Conservation (phyloP, 2,329 filamentous ascomycete species). For the Rutstroemia sydowiana region DNA sequence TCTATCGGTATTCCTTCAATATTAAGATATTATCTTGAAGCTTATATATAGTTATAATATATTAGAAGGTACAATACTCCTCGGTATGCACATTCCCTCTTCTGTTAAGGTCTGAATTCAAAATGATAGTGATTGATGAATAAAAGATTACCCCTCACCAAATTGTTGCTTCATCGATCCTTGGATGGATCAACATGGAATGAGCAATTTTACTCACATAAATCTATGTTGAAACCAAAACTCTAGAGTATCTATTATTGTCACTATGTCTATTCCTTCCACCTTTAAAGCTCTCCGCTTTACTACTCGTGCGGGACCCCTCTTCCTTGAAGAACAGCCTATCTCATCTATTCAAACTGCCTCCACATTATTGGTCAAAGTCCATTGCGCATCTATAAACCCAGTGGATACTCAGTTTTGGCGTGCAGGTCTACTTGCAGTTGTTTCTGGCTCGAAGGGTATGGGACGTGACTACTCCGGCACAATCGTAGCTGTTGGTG, state of each 20-base stretch:
- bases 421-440: slow-evolving; percentile 20
- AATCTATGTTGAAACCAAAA: neutral
- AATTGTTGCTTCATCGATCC: no score
- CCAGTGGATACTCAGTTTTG: slow-evolving; percentile 27
- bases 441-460: slow-evolving; percentile 26
- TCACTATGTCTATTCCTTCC: neutral
- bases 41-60: no score
- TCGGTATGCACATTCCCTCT: no score
- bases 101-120: no score
- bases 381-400: slow-evolving; percentile 27
- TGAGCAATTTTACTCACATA: neutral
- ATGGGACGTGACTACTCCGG: slow-evolving; percentile 28
- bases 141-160: no score
- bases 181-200: neutral
- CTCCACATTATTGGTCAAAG: slow-evolving; percentile 24
- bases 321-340: slow-evolving; percentile 19
- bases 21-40: no score
- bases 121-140: no score
- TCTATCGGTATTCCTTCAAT: no score
- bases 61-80: no score
- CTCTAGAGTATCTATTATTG: neutral
- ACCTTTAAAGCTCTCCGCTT: slow-evolving; percentile 15
- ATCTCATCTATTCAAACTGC: slow-evolving; percentile 17
- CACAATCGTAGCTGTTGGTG: slow-evolving; percentile 30
- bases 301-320: slow-evolving; percentile 13